phyloP scores from a whole-genome alignment of 306 rosid species.

The Pachyrhizus erosus region DNA sequence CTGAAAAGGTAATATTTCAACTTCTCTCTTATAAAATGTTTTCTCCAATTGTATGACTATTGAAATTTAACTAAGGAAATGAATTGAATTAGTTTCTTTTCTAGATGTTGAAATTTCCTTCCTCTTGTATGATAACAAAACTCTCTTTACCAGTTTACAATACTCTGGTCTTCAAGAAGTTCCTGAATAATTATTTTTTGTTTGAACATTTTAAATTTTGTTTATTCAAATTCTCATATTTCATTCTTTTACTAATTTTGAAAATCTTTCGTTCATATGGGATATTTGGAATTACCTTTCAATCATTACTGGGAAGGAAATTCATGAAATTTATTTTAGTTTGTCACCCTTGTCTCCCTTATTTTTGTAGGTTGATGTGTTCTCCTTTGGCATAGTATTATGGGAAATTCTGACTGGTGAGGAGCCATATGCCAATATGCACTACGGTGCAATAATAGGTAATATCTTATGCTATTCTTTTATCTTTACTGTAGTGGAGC shows the following conservation, averaged over 20 bases:
- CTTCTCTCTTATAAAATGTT: constrained; percentile 21
- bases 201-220: background rate
- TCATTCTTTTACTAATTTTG: background rate
- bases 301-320: background rate
- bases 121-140: background rate
- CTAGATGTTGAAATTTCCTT: constrained; percentile 27
- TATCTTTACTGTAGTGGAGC: constrained; percentile 7
- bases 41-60: background rate
- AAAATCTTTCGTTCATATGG: constrained; percentile 8
- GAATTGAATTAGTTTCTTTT: constrained; percentile 20
- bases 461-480: constrained; percentile 22
- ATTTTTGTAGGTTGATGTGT: constrained; percentile 78
- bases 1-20: constrained; percentile 74
- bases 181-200: background rate
- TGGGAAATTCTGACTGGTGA: constrained; percentile 98
- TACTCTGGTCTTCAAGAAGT: constrained; percentile 21
- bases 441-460: constrained; percentile 96
- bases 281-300: constrained; percentile 14
- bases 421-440: constrained; percentile 99
- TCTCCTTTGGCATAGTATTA: constrained; percentile 90
- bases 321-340: constrained; percentile 14
- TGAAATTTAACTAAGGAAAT: constrained; percentile 13
- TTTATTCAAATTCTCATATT: background rate
- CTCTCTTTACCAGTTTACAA: constrained; percentile 1
- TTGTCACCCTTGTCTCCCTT: constrained; percentile 26